phyloP scores from a whole-genome alignment of 106 monocot genomes.

The Dioscorea dumetorum region DNA sequence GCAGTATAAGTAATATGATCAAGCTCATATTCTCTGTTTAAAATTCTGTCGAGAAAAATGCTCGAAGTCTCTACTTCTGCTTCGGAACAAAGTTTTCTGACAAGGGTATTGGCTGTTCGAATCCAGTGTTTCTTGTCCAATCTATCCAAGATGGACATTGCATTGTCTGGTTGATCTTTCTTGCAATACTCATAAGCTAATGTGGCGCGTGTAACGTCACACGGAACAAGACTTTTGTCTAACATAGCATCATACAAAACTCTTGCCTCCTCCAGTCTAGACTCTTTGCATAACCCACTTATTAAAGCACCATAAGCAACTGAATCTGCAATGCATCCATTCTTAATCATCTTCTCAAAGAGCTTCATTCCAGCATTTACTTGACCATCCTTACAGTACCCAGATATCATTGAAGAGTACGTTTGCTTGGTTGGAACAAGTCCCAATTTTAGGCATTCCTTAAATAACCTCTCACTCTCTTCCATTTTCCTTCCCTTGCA shows the following conservation, averaged over 20 bases:
- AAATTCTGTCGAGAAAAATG: constrained; percentile 51
- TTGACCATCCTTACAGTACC: constrained; percentile 63
- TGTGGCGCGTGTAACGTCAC: constrained; percentile 76
- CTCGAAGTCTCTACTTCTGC: constrained; percentile 51
- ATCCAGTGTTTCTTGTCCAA: constrained; percentile 65
- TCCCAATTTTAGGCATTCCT: constrained; percentile 43
- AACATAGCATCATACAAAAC: constrained; percentile 77
- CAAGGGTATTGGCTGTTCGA: constrained; percentile 56
- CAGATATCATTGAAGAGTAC: constrained; percentile 84
- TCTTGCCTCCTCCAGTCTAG: constrained; percentile 76
- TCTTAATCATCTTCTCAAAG: constrained; percentile 70
- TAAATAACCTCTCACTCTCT: constrained; percentile 57
- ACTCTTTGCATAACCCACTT: constrained; percentile 94
- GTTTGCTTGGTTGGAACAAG: constrained; percentile 71
- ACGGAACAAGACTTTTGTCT: constrained; percentile 72
- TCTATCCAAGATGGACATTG: constrained; percentile 53
- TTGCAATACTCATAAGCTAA: constrained; percentile 69
- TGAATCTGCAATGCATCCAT: constrained; percentile 60
- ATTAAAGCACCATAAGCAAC: constrained; percentile 83
- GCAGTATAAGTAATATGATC: constrained; percentile 58
- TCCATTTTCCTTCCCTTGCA: constrained; percentile 67
- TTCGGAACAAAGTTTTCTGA: constrained; percentile 71
- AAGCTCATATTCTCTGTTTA: constrained; percentile 38
- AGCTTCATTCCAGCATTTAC: constrained; percentile 52
- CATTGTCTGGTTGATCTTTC: constrained; percentile 42